Evolutionary conservation across 1,139 yeast genomes (phyloP).

Genomic region (Ogataea hybrid): DNA sequence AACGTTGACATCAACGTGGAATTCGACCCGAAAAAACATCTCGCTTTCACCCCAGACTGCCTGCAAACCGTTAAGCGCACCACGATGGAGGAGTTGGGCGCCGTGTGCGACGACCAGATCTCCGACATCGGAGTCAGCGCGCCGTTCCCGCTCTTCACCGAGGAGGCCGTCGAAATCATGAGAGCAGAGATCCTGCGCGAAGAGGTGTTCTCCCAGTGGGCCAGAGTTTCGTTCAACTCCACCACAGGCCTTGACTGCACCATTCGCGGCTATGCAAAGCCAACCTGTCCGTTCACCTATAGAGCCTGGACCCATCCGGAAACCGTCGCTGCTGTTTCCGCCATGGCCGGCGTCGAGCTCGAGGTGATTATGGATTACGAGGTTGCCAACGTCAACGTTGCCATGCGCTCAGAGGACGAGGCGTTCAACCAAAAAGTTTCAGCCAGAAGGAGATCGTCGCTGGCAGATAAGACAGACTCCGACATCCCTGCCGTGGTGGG

Average conservation of each 20-base stretch:
- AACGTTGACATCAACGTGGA: constrained; percentile 22
- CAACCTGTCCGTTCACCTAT: constrained; percentile 42
- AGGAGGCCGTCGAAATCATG: constrained; percentile 56
- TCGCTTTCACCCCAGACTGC: constrained; percentile 39
- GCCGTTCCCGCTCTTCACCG: constrained; percentile 57
- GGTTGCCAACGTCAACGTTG: constrained; percentile 49
- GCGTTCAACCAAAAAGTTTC: constrained; percentile 27
- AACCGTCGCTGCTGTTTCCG: constrained; percentile 46
- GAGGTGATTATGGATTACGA: constrained; percentile 53
- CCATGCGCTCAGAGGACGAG: constrained; percentile 37
- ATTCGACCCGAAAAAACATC: constrained; percentile 47
- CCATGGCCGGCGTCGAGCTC: constrained; percentile 56
- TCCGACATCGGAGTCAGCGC: constrained; percentile 52
- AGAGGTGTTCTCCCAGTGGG: constrained; percentile 44
- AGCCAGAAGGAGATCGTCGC: constrained; percentile 23
- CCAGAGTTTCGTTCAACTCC: constrained; percentile 39
- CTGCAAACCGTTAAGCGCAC: constrained; percentile 39
- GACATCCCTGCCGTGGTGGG: constrained; percentile 53
- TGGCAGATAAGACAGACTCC: constrained; percentile 26
- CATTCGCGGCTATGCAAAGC: constrained; percentile 48
- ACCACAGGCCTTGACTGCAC: constrained; percentile 47
- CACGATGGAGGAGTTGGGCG: constrained; percentile 48
- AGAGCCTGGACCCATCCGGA: constrained; percentile 58
- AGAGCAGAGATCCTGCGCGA: constrained; percentile 47
- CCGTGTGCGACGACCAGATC: constrained; percentile 39